These are phyloP conservation scores for Colletotrichum scovillei DNA, from an alignment of 2,329 filamentous ascomycete species.

Conservation along the genomic window DNA sequence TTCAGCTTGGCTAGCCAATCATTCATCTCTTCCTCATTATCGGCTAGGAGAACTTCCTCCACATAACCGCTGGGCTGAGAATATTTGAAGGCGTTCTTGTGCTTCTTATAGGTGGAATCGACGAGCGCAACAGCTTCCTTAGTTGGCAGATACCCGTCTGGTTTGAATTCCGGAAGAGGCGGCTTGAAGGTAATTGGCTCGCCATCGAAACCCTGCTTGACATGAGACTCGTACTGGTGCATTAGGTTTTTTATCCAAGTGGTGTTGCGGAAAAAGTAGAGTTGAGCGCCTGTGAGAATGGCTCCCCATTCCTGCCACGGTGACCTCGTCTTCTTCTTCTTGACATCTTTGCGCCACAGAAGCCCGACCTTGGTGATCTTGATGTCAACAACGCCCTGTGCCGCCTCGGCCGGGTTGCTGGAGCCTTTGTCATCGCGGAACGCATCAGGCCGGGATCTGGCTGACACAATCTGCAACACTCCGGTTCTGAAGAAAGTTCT, in stretches of 20 bases:
- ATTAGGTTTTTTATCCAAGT: conserved; percentile 93
- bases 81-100: conserved; percentile 95
- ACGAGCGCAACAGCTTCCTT: conserved; percentile 90
- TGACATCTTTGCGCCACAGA: conserved; percentile 92
- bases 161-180: conserved; percentile 90
- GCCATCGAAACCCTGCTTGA: conserved; percentile 80
- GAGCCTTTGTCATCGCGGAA: conserved; percentile 92
- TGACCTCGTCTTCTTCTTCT: conserved; percentile 93
- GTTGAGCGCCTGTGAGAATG: conserved; percentile 93
- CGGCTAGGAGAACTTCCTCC: conserved; percentile 91
- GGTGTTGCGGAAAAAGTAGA: conserved; percentile 96
- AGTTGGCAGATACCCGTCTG: conserved; percentile 92
- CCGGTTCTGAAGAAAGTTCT: conserved; percentile 92
- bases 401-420: conserved; percentile 85
- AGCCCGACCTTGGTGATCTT: conserved; percentile 97
- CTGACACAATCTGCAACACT: conserved; percentile 93
- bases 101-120: conserved; percentile 89
- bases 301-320: conserved; percentile 99
- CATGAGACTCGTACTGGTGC: conserved; percentile 85
- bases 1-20: conserved; percentile 98
- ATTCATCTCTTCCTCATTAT: conserved; percentile 91
- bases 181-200: conserved; percentile 90
- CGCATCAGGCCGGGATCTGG: conserved; percentile 90
- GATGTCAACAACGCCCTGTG: conserved; percentile 95
- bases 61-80: conserved; percentile 82